phyloP scores from a whole-genome alignment of 495 filamentous ascomycete genomes.

The Daldinia caldariorum region DNA sequence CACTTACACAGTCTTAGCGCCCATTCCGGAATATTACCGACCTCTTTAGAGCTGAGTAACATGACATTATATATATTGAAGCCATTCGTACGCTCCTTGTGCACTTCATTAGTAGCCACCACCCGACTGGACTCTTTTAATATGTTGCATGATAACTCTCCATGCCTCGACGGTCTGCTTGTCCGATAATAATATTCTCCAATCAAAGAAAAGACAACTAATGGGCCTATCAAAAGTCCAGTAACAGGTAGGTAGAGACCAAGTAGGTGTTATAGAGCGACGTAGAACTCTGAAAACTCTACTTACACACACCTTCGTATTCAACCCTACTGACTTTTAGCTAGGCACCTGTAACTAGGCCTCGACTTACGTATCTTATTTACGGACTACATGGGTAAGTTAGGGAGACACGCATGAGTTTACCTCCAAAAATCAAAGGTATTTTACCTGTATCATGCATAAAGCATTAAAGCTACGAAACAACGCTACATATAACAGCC shows the following conservation, averaged over 20 bases:
- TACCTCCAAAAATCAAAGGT: conserved; percentile 3
- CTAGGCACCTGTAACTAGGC: conserved; percentile 15
- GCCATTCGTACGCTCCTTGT: conserved; percentile 16
- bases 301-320: conserved; percentile 9
- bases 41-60: conserved; percentile 25
- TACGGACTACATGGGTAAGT: conserved; percentile 7
- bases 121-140: conserved; percentile 38
- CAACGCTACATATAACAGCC: neutral
- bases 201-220: conserved; percentile 31
- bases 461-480: conserved; percentile 23
- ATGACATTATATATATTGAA: conserved; percentile 24
- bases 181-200: conserved; percentile 30
- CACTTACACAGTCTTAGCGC: conserved; percentile 23
- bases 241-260: conserved; percentile 13
- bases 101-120: conserved; percentile 23
- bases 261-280: conserved; percentile 17
- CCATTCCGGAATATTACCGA: conserved; percentile 38
- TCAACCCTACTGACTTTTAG: neutral
- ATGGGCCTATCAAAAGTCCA: conserved; percentile 31
- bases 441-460: neutral
- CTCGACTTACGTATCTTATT: conserved; percentile 6
- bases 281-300: conserved; percentile 18
- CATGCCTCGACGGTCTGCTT: conserved; percentile 22
- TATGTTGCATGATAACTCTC: conserved; percentile 32
- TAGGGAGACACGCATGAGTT: conserved; percentile 2